A percentile compares a stretch with the other conserved stretches of the same genome.
Conservation (phyloP, 2,329 filamentous ascomycete species). For the Metarhizium robertsii region DNA sequence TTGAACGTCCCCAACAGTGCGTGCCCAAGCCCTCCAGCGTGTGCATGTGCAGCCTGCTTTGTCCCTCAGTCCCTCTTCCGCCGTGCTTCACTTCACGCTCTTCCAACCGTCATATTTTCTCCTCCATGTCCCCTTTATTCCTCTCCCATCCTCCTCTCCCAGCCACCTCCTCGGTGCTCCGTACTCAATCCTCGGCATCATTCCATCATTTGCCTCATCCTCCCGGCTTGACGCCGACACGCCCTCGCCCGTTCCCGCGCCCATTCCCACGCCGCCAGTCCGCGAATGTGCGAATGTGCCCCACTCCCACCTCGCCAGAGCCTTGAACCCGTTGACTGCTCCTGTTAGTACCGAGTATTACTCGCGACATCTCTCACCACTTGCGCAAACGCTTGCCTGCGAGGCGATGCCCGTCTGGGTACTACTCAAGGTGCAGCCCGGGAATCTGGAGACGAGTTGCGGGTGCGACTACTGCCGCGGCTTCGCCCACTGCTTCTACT, state of each 20-base stretch:
- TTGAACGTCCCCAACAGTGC: no score
- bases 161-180: conserved; percentile 1
- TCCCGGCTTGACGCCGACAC: background rate
- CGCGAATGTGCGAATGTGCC: background rate
- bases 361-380: background rate
- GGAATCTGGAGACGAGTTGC: conserved; percentile 4
- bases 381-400: background rate
- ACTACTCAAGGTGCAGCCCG: conserved; percentile 1
- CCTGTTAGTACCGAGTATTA: background rate
- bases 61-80: background rate
- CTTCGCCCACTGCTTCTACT: conserved; percentile 7
- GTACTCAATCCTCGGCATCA: no score
- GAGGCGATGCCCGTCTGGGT: background rate
- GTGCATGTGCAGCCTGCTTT: no score
- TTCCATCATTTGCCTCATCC: background rate
- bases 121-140: no score
- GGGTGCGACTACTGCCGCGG: background rate
- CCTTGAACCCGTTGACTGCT: background rate
- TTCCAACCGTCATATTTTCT: background rate
- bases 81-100: background rate
- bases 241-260: no score
- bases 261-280: background rate
- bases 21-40: no score
- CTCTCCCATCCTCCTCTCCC: background rate
- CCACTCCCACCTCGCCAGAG: background rate